Base-by-base conservation (phyloP, 257 asterid genomes). In the Verbena officinalis region DNA sequence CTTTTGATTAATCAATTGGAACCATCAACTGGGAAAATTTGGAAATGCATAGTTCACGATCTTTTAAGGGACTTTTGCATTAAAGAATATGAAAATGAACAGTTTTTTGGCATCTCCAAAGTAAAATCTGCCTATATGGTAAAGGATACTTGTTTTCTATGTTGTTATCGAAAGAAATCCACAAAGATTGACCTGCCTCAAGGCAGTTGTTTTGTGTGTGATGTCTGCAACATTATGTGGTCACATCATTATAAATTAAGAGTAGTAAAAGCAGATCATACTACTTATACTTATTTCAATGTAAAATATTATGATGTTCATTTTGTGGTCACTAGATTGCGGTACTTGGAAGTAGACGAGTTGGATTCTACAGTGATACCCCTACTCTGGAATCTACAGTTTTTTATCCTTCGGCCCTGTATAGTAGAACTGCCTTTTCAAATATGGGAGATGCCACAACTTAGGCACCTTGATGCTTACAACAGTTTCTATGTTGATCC, bases 21-120 rank as follows among this genome's bases (percentile, higher is more conserved):
- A 3, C 4, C 14, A 14, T 7, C 14, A 11, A 11, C 11, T 2
- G 71, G 71, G 1, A 21, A 55, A 27, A 53, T 52, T 13, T 17
- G 40, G n/a, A 7, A 40, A 7, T 65, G 71, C 16, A 27, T 12
- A 2, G 53, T 65, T 3, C 71, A 65, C 24, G 71, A 65, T 53
- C 49, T 65, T 10, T 30, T 54, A 30, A 44, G 64, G 11, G 63
- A 65, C 24, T 20, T 65, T 13, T 36, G 71, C 42, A 1, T 65
- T 22, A 65, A 4, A 9, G 22, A 65, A 64, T 39, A 34, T 20
- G 0, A 17, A 7, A 22, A 22, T 2, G 51, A 49, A 15, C 9
- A 3, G 13, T 42, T 13, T 42, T 12, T 9, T 13, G 4, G 16
- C 14, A 3, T 12, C 48, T 3, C 48, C 2, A 13, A 11, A 42